Conservation (phyloP, 176 grass and related monocot genomes). For the Oryza brachyantha region DNA sequence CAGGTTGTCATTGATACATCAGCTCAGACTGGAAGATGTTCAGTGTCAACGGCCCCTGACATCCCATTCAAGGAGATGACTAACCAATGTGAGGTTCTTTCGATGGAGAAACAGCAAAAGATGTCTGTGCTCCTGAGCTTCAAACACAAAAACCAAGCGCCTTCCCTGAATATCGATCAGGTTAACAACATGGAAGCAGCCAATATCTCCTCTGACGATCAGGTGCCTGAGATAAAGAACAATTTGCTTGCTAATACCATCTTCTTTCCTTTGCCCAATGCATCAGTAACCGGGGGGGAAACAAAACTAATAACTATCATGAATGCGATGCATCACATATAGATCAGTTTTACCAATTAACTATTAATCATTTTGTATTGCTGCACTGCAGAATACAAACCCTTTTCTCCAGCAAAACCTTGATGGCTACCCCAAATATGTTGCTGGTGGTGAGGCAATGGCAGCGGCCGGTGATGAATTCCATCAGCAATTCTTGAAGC, state of each 20-base stretch:
- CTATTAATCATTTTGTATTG: constrained; percentile 1
- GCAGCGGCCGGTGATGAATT: neutral
- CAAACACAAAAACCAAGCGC: constrained; percentile 13
- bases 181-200: neutral
- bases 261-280: neutral
- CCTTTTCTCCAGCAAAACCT: constrained; percentile 53
- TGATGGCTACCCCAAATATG: constrained; percentile 20
- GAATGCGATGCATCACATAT: neutral
- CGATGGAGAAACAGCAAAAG: constrained; percentile 63
- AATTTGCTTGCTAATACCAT: neutral
- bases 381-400: constrained; percentile 58
- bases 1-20: constrained; percentile 32
- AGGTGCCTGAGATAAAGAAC: neutral
- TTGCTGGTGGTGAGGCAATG: neutral
- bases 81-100: constrained; percentile 55
- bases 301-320: neutral
- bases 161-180: neutral
- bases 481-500: constrained; percentile 36
- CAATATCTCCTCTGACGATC: neutral
- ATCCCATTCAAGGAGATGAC: constrained; percentile 63
- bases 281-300: neutral
- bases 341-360: neutral
- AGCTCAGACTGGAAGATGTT: constrained; percentile 34
- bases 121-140: constrained; percentile 58
- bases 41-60: constrained; percentile 36